Conservation (phyloP, 2,329 filamentous ascomycete species). For the Beauveria asiatica region DNA sequence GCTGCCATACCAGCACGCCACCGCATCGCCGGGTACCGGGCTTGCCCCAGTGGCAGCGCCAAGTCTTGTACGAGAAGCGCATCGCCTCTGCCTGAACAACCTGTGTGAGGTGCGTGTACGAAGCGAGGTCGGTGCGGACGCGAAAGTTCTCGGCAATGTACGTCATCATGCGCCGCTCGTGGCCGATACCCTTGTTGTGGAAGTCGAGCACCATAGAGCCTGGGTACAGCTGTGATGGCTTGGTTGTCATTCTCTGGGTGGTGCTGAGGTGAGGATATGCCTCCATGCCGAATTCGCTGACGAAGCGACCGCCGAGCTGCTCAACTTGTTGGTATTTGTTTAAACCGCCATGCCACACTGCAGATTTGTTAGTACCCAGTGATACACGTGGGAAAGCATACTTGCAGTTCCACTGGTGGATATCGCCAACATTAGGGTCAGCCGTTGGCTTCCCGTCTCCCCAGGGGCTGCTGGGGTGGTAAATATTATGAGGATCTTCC, state of each 20-base stretch:
- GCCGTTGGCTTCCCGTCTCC: conserved; percentile 47
- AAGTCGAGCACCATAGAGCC: conserved; percentile 69
- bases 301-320: conserved; percentile 63
- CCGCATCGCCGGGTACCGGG: conserved; percentile 50
- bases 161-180: conserved; percentile 64
- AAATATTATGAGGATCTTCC: conserved; percentile 55
- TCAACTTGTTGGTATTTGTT: conserved; percentile 71
- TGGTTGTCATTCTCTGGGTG: conserved; percentile 54
- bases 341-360: conserved; percentile 60
- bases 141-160: conserved; percentile 72
- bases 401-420: conserved; percentile 60
- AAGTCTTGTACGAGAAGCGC: conserved; percentile 41
- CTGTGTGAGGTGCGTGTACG: conserved; percentile 66
- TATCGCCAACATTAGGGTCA: conserved; percentile 65
- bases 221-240: conserved; percentile 43
- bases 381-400: neutral
- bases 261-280: conserved; percentile 60
- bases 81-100: conserved; percentile 46
- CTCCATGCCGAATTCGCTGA: conserved; percentile 77
- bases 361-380: neutral
- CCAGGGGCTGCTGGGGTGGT: conserved; percentile 68
- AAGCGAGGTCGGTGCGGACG: conserved; percentile 47
- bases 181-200: conserved; percentile 75
- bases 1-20: conserved; percentile 59
- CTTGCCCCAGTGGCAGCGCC: conserved; percentile 56